These are phyloP conservation scores for Spathaspora arborariae DNA, from an alignment of 805 yeast genomes.

Conservation along the genomic window DNA sequence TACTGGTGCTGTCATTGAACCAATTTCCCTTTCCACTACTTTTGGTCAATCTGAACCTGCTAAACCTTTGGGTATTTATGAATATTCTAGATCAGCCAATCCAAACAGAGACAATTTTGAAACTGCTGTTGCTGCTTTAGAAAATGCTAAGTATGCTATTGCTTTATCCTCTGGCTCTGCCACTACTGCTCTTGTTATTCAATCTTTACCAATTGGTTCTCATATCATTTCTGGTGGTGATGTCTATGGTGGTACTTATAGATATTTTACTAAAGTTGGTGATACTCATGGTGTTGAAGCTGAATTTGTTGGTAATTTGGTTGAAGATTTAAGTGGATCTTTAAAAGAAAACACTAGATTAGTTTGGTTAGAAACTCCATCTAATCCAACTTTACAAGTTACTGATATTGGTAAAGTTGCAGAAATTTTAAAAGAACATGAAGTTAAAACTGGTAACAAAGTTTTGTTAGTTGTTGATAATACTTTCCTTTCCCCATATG, in stretches of 20 bases:
- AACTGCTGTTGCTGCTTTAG: slow-evolving; percentile 72
- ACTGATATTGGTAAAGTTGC: slow-evolving; percentile 71
- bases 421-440: slow-evolving; percentile 44
- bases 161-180: slow-evolving; percentile 89
- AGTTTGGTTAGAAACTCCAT: slow-evolving; percentile 88
- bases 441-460: slow-evolving; percentile 44
- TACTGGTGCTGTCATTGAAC: slow-evolving; percentile 85
- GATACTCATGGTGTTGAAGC: slow-evolving; percentile 70
- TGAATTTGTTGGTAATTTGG: slow-evolving; percentile 63
- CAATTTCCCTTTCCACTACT: slow-evolving; percentile 80
- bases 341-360: slow-evolving; percentile 62
- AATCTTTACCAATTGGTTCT: slow-evolving; percentile 65
- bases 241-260: slow-evolving; percentile 89
- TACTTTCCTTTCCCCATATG: slow-evolving; percentile 83
- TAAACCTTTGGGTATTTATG: slow-evolving; percentile 72
- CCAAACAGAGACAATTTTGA: slow-evolving; percentile 86
- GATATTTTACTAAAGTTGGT: slow-evolving; percentile 86
- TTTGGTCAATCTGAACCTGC: slow-evolving; percentile 79
- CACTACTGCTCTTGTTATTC: slow-evolving; percentile 72
- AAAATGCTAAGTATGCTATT: slow-evolving; percentile 68
- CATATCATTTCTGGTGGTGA: slow-evolving; percentile 80
- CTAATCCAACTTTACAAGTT: slow-evolving; percentile 79
- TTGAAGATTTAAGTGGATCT: slow-evolving; percentile 51
- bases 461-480: slow-evolving; percentile 76
- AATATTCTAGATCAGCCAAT: slow-evolving; percentile 80